A percentile compares a stretch with the other conserved stretches of the same genome.
Evolutionary conservation across 1,284 basidiomycete genomes (phyloP).

Genomic region (Trametes hirsuta): DNA sequence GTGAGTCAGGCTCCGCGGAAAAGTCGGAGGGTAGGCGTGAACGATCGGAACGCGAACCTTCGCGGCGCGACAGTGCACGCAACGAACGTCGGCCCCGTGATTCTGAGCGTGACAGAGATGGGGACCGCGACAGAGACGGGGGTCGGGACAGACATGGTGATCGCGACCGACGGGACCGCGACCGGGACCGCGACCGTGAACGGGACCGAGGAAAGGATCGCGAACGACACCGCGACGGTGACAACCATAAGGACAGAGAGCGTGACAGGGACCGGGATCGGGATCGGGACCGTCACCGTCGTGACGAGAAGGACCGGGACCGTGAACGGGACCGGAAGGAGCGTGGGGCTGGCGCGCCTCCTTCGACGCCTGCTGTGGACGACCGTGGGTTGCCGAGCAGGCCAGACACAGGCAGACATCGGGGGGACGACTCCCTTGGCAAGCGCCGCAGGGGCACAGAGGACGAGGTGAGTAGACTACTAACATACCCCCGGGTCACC

Average conservation of each 20-base stretch:
- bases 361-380: constrained; percentile 37
- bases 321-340: constrained; percentile 35
- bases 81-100: constrained; percentile 32
- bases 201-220: constrained; percentile 38
- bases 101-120: constrained; percentile 43
- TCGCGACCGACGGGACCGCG: constrained; percentile 38
- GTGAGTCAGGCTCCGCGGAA: constrained; percentile 46
- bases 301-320: constrained; percentile 24
- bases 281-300: constrained; percentile 23
- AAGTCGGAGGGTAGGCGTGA: constrained; percentile 60
- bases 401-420: constrained; percentile 60
- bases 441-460: constrained; percentile 68
- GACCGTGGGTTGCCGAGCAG: constrained; percentile 59
- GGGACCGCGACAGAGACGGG: constrained; percentile 37
- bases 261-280: constrained; percentile 42
- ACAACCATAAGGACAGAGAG: constrained; percentile 43
- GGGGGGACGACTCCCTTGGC: constrained; percentile 62
- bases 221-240: constrained; percentile 36
- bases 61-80: constrained; percentile 36
- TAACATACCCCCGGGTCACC: background rate
- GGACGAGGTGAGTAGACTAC: constrained; percentile 61
- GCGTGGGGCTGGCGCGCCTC: constrained; percentile 24
- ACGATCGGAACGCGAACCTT: constrained; percentile 50
- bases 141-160: constrained; percentile 40
- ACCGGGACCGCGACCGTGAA: constrained; percentile 52